These are phyloP conservation scores for Gastrolobium villosum DNA, from an alignment of 306 rosid species.

Conservation along the genomic window DNA sequence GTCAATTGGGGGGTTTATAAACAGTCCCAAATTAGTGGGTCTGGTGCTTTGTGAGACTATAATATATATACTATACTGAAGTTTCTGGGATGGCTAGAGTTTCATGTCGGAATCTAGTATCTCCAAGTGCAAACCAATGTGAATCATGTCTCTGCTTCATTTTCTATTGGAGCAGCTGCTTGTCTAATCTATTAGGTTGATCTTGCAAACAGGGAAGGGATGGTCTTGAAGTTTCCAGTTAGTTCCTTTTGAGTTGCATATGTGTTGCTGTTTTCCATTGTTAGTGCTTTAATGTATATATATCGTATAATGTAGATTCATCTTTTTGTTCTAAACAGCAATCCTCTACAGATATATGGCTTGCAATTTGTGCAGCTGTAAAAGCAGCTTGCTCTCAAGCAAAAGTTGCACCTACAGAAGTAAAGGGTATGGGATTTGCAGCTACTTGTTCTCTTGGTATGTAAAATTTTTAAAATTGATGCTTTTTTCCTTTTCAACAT, in stretches of 20 bases:
- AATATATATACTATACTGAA: not conserved
- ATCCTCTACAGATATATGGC: constrained; percentile 99
- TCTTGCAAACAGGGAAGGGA: constrained; percentile 3
- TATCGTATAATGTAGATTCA: constrained; percentile 41
- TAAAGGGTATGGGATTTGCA: constrained; percentile 86
- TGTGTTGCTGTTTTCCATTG: constrained; percentile 17
- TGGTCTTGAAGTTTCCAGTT: constrained; percentile 24
- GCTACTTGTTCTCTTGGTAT: constrained; percentile 98
- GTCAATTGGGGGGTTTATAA: not conserved
- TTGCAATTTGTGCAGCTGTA: constrained; percentile 90
- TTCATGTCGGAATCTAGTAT: constrained; percentile 11
- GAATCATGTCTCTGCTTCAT: constrained; percentile 24
- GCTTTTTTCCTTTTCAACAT: not conserved
- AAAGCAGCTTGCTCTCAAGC: constrained; percentile 83
- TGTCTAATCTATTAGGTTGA: constrained; percentile 30
- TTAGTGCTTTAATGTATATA: not conserved
- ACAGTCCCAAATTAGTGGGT: constrained; percentile 31
- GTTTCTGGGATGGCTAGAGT: constrained; percentile 16
- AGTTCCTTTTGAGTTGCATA: constrained; percentile 35
- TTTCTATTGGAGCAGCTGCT: constrained; percentile 40
- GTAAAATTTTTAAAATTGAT: constrained; percentile 40
- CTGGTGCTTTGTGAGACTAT: constrained; percentile 35
- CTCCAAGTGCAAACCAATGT: not conserved
- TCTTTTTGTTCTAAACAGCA: constrained; percentile 70
- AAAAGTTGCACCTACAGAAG: constrained; percentile 72